These are phyloP conservation scores for Fraxinus excelsior DNA, from an alignment of 257 asterid species.

Conservation along the genomic window DNA sequence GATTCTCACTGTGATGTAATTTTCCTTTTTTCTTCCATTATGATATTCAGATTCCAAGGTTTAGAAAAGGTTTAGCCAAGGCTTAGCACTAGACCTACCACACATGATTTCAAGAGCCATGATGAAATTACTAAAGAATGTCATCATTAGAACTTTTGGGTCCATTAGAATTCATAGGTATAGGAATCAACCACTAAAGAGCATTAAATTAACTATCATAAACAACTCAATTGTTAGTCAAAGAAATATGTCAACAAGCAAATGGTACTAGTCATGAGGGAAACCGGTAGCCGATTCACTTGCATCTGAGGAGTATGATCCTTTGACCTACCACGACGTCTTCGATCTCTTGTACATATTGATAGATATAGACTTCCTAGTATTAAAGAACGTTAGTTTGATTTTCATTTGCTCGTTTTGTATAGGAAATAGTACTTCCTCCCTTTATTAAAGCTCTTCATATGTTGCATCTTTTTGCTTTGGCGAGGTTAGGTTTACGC, in stretches of 20 bases:
- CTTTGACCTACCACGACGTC: too few relatives aligned
- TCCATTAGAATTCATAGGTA: background rate
- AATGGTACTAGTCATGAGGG: background rate
- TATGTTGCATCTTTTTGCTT: too few relatives aligned
- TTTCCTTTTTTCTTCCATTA: background rate
- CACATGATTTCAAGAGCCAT: background rate
- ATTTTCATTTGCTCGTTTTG: too few relatives aligned
- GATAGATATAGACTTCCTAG: too few relatives aligned
- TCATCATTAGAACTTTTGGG: background rate
- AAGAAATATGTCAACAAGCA: background rate
- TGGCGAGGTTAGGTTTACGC: too few relatives aligned
- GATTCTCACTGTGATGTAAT: background rate
- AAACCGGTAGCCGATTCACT: too few relatives aligned
- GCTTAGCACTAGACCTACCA: background rate
- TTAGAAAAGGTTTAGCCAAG: background rate
- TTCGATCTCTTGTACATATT: too few relatives aligned
- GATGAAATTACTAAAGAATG: background rate
- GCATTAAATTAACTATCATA: background rate
- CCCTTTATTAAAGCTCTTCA: too few relatives aligned
- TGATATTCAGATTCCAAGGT: background rate
- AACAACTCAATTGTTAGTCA: background rate
- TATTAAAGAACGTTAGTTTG: too few relatives aligned
- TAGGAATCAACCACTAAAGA: background rate
- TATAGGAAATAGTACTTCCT: too few relatives aligned
- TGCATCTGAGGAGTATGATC: too few relatives aligned